A percentile compares a stretch with the other conserved stretches of the same genome.
phyloP scores from a whole-genome alignment of 306 rosid species.

The Erythrophleum fordii region DNA sequence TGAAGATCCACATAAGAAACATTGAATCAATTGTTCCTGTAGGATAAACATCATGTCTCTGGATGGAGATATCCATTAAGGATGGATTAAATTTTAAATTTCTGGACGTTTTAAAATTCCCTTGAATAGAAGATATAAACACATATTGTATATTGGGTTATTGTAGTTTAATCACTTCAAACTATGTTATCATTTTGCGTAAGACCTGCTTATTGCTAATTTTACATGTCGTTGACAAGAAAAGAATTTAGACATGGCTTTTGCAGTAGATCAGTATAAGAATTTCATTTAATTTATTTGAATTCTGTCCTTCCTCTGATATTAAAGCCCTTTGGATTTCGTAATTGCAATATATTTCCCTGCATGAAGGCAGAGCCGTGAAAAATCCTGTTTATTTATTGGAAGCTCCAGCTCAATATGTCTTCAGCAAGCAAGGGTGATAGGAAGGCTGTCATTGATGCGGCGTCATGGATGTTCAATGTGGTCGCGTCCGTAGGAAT shows the following conservation, averaged over 20 bases:
- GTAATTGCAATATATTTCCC: constrained; percentile 2
- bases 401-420: constrained; percentile 44
- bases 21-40: no score
- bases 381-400: neutral
- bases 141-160: no score
- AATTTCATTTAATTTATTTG: constrained; percentile 13
- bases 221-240: neutral
- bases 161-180: neutral
- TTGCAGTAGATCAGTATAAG: neutral
- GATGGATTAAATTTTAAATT: neutral
- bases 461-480: constrained; percentile 82
- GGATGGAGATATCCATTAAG: neutral
- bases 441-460: constrained; percentile 61
- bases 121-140: neutral
- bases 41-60: neutral
- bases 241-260: neutral
- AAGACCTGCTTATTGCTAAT: neutral
- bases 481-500: constrained; percentile 81
- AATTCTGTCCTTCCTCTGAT: constrained; percentile 34
- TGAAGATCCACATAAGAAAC: neutral
- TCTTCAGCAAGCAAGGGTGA: constrained; percentile 58
- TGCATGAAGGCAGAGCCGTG: constrained; percentile 9
- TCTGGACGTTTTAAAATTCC: neutral
- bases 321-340: constrained; percentile 28
- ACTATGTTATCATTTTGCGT: neutral